Base-by-base conservation (phyloP, 305 asterid species). In the Fraxinus sp. region DNA sequence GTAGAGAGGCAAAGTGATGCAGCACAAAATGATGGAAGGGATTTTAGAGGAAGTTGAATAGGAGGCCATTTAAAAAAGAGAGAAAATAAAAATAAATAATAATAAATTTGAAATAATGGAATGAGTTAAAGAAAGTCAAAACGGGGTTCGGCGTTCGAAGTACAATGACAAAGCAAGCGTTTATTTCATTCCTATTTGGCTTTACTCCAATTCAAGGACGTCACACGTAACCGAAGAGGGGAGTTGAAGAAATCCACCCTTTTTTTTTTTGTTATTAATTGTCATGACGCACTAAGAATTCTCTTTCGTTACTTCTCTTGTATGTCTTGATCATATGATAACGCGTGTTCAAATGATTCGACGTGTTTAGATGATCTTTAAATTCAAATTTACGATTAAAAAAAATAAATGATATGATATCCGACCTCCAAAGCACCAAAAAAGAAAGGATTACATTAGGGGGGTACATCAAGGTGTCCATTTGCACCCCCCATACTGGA, bases 161-260 rank as follows among this genome's bases (percentile, higher is more conserved):
- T 66, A 37, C 37, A 28, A 68, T 37, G 36, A 41, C 39, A 81
- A 82, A 59, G 87, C 83, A 46, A 26, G 74, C 74, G 74, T 66
- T 66, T 10, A 6, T 66, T 66, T 66, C 74, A 66, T 66, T 66
- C 66, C 9, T 26, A 79, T 20, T 32, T 30, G 22, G 24, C n/a
- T 55, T 78, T 46, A 59, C 16, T 87, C 66, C 80, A 84, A 79
- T 35, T 5, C 3, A 72, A 68, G 57, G 84, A 84, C 49, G 85
- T 80, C 79, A 88, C 86, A 59, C 80, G 86, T 84, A 88, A 88
- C 89, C 1, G 89, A 86, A 79, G 85, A 87, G 79, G 86, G 76
- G 70, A 84, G 80, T 52, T 80, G 87, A 66, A 80, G 79, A 84
- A 86, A 7, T 88, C 86, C 80, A 78, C 66, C 79, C 22, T 16